A percentile compares a stretch with the other conserved stretches of the same genome.
These are phyloP conservation scores for Scheffersomyces titani DNA, from an alignment of 1,139 yeast species.

Conservation along the genomic window DNA sequence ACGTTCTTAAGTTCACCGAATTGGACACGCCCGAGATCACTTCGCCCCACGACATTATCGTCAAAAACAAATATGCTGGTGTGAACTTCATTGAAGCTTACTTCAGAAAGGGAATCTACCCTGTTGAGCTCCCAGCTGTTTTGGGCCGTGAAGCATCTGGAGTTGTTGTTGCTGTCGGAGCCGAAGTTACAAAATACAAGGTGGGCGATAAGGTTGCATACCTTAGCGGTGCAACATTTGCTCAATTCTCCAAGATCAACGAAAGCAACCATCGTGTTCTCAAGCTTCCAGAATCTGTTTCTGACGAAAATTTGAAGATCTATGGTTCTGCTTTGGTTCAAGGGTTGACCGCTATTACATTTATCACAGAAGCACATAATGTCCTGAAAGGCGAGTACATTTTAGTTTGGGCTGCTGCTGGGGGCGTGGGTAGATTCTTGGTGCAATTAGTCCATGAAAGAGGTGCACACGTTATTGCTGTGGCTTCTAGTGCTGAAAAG, in stretches of 20 bases:
- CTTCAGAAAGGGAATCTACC: slow-evolving; percentile 77
- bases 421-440: slow-evolving; percentile 80
- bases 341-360: slow-evolving; percentile 77
- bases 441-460: slow-evolving; percentile 59
- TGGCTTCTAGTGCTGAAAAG: slow-evolving; percentile 76
- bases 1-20: slow-evolving; percentile 47
- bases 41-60: slow-evolving; percentile 55
- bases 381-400: slow-evolving; percentile 70
- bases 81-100: slow-evolving; percentile 82
- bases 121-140: slow-evolving; percentile 56
- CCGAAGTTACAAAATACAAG: slow-evolving; percentile 51
- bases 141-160: slow-evolving; percentile 91
- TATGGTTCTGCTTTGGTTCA: slow-evolving; percentile 68
- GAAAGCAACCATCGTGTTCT: slow-evolving; percentile 31
- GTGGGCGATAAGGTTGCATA: slow-evolving; percentile 79
- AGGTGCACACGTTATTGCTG: slow-evolving; percentile 83
- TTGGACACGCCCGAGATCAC: slow-evolving; percentile 59
- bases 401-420: slow-evolving; percentile 90
- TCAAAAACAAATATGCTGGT: slow-evolving; percentile 76
- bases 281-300: slow-evolving; percentile 49
- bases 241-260: slow-evolving; percentile 64
- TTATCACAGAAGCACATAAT: slow-evolving; percentile 62
- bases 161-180: slow-evolving; percentile 66
- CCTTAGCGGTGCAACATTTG: slow-evolving; percentile 54
- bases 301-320: slow-evolving; percentile 48